A percentile compares a stretch with the other conserved stretches of the same genome.
Evolutionary conservation across 768 basidiomycete species (phyloP).

Genomic region (Chlorophyllum brunneum): DNA sequence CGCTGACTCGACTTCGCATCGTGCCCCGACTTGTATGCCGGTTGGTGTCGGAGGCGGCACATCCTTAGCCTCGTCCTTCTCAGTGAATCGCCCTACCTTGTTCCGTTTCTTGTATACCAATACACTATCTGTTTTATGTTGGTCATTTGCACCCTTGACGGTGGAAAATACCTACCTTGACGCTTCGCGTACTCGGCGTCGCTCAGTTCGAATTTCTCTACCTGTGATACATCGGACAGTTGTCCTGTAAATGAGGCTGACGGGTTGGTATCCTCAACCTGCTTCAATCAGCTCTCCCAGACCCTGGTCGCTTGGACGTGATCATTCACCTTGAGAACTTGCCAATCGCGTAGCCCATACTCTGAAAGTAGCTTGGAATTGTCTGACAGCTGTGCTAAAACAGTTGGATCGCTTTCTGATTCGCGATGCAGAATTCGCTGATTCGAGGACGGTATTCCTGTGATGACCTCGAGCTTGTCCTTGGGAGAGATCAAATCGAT

Average conservation of each 20-base stretch:
- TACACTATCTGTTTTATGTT: slow-evolving; percentile 66
- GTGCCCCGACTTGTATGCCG: slow-evolving; percentile 62
- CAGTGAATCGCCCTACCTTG: slow-evolving; percentile 87
- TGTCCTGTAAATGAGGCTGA: slow-evolving; percentile 76
- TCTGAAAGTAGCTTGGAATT: slow-evolving; percentile 66
- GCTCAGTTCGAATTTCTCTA: slow-evolving; percentile 90
- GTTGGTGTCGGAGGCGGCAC: slow-evolving; percentile 24
- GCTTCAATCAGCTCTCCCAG: slow-evolving; percentile 6
- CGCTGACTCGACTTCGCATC: slow-evolving; percentile 78
- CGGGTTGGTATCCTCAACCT: slow-evolving; percentile 80
- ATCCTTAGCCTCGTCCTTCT: slow-evolving; percentile 29
- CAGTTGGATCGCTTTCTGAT: slow-evolving; percentile 46
- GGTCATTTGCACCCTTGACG: not conserved
- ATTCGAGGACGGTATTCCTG: slow-evolving; percentile 78
- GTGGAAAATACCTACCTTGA: slow-evolving; percentile 48
- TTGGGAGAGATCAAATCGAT: slow-evolving; percentile 24
- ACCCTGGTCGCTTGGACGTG: not conserved
- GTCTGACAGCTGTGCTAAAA: slow-evolving; percentile 57
- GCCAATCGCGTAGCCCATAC: slow-evolving; percentile 73
- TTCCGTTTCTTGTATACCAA: slow-evolving; percentile 83
- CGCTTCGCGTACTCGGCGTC: slow-evolving; percentile 78
- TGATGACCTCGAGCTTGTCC: slow-evolving; percentile 84
- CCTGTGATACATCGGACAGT: slow-evolving; percentile 77
- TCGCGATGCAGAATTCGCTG: slow-evolving; percentile 67
- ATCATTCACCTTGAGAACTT: slow-evolving; percentile 70